These are phyloP conservation scores for Pseudogymnoascus sp. DNA, from an alignment of 2,329 filamentous ascomycete species.

Conservation along the genomic window DNA sequence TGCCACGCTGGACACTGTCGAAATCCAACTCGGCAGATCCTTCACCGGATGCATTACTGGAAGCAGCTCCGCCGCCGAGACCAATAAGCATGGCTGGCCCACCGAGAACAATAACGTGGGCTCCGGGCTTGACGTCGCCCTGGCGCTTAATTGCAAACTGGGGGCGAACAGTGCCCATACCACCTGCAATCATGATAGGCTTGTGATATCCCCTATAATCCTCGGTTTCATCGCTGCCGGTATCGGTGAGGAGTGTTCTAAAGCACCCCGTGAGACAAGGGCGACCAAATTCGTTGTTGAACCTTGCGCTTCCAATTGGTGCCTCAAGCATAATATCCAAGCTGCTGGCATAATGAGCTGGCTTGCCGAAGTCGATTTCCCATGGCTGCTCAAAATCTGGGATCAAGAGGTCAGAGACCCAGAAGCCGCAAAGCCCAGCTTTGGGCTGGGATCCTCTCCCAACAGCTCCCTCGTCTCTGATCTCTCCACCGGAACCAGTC, in stretches of 20 bases:
- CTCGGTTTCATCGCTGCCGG: conserved; percentile 46
- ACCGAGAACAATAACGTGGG: conserved; percentile 84
- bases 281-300: conserved; percentile 96
- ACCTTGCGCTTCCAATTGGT: conserved; percentile 86
- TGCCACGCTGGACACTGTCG: conserved; percentile 92
- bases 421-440: conserved; percentile 85
- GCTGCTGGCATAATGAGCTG: conserved; percentile 84
- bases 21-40: conserved; percentile 90
- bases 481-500: conserved; percentile 91
- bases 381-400: conserved; percentile 75
- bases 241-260: conserved; percentile 71
- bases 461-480: conserved; percentile 89
- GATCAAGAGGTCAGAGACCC: conserved; percentile 88
- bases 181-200: conserved; percentile 96
- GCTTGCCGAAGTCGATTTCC: conserved; percentile 86
- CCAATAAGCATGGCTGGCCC: conserved; percentile 97
- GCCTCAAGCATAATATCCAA: conserved; percentile 97
- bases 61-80: conserved; percentile 88
- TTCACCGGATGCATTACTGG: conserved; percentile 80
- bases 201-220: conserved; percentile 93
- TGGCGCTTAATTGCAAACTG: conserved; percentile 83
- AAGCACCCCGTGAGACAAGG: conserved; percentile 87
- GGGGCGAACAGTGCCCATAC: conserved; percentile 84
- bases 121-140: conserved; percentile 72
- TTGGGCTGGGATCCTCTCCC: conserved; percentile 89